Base-by-base conservation (phyloP, 805 yeast genomes). In the Starmerella vitae region DNA sequence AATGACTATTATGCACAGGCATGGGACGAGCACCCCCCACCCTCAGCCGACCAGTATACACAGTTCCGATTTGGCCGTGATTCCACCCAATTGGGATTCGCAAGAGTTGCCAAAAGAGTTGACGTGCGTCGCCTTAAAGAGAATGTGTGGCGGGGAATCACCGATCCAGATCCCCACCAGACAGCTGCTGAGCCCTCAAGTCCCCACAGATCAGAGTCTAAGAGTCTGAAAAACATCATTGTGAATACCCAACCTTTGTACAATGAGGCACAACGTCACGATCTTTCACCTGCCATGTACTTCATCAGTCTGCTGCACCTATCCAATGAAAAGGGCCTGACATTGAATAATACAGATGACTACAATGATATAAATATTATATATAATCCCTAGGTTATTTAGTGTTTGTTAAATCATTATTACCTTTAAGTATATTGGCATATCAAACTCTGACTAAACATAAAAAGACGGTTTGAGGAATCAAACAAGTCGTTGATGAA, bases 321-420 rank as follows among this genome's bases (percentile, higher is more conserved):
- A 47, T 93, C 94, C 12, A 84, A 85, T 54, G 95, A 84, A 56
- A 76, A 80, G 52, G 88, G 86, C 1, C 62, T 84, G 22, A 54
- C 62, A 5, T 67, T 84, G 6, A 62, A 65, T 14, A 70, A 71
- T 43, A 69, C 62, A 8, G 70, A 62, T 5, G 55, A 58, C 18
- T 61, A 55, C 26, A 49, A 44, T 22, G 66, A 64, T 20, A 20
- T 43, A 4, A 34, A 30, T 13, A 40, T 43, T 29, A 18, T 4
- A 18, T 9, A 10, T 5, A 4, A 12, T 18, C n/a, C 24, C 13
- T 18, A 18, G 20, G n/a, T 15, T 26, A 33, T 20, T 26, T 26
- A 33, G 27, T 24, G 27, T 24, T 24, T 24, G 27, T 24, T n/a
- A n/a, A n/a, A n/a, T n/a, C n/a, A n/a, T n/a, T n/a, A n/a, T n/a